Percentiles rank a stretch among this genome's conserved stretches.
These are phyloP conservation scores for Geranomyces variabilis DNA, from an alignment of 192 early-diverging fungal genomes.

Conservation along the genomic window DNA sequence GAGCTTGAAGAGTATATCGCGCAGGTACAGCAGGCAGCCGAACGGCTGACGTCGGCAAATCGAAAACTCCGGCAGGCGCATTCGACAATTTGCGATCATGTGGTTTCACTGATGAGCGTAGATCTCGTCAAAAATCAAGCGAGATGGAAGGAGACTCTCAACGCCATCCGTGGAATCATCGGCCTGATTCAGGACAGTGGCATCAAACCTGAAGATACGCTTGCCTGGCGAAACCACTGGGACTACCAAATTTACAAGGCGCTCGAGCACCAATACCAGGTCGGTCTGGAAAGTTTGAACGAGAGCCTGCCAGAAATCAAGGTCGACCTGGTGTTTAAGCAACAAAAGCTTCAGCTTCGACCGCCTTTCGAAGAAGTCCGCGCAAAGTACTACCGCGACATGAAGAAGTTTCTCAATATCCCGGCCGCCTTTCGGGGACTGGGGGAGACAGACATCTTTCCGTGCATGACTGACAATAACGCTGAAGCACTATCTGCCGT, in stretches of 20 bases:
- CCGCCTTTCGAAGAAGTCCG: slow-evolving; percentile 63
- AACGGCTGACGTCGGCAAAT: slow-evolving; percentile 52
- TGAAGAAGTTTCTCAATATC: slow-evolving; percentile 65
- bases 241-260: slow-evolving; percentile 65
- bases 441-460: slow-evolving; percentile 48
- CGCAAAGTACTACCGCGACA: slow-evolving; percentile 67
- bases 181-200: slow-evolving; percentile 41
- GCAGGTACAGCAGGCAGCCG: slow-evolving; percentile 47
- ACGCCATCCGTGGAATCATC: slow-evolving; percentile 47
- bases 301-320: slow-evolving; percentile 58
- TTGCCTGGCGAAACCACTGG: slow-evolving; percentile 59
- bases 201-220: slow-evolving; percentile 43
- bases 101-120: slow-evolving; percentile 44
- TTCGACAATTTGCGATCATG: slow-evolving; percentile 44
- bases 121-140: slow-evolving; percentile 54
- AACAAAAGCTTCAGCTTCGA: slow-evolving; percentile 56
- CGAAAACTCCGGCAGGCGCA: slow-evolving; percentile 51
- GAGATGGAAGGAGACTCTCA: slow-evolving; percentile 59
- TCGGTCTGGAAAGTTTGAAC: slow-evolving; percentile 54
- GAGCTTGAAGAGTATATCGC: slow-evolving; percentile 54
- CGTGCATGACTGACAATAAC: slow-evolving; percentile 53
- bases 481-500: slow-evolving; percentile 46
- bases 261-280: slow-evolving; percentile 55
- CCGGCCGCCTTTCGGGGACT: slow-evolving; percentile 54
- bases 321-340: slow-evolving; percentile 59